A percentile compares a stretch with the other conserved stretches of the same genome.
Conservation (phyloP, 371 early-diverging fungal species). For the Zychaea mexicana region DNA sequence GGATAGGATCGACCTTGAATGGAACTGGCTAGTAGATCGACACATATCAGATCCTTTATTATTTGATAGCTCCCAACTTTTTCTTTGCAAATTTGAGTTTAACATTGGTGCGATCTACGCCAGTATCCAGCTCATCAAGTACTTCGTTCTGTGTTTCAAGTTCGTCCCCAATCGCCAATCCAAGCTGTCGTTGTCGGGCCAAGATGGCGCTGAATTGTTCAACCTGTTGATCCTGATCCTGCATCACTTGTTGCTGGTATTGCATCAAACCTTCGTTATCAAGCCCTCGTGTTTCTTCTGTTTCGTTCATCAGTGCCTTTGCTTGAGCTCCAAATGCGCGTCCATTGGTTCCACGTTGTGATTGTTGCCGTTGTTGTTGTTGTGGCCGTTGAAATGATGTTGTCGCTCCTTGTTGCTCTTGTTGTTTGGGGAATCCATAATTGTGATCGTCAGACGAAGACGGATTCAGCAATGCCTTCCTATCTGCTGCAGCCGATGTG, state of each 20-base stretch:
- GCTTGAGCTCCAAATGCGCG: constrained; percentile 74
- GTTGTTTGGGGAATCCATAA: constrained; percentile 3
- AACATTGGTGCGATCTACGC: constrained; percentile 73
- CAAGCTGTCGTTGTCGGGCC: constrained; percentile 84
- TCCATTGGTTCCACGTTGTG: constrained; percentile 17
- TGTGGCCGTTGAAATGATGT: neutral
- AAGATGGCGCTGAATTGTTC: constrained; percentile 77
- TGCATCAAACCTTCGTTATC: constrained; percentile 77
- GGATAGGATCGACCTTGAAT: too few relatives aligned
- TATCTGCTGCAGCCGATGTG: neutral
- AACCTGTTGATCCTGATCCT: constrained; percentile 81
- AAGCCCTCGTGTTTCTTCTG: constrained; percentile 73
- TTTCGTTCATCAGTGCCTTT: constrained; percentile 60
- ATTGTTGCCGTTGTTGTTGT: neutral
- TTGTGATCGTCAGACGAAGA: neutral
- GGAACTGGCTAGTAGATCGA: too few relatives aligned
- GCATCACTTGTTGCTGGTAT: constrained; percentile 79
- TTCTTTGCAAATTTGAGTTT: constrained; percentile 77
- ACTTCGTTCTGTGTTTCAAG: constrained; percentile 89
- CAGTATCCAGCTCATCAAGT: constrained; percentile 79
- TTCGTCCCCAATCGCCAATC: constrained; percentile 85
- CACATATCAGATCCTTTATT: too few relatives aligned
- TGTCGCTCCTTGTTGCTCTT: neutral
- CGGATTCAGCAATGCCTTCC: neutral
- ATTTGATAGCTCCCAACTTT: constrained; percentile 77